Evolutionary conservation across 2,329 filamentous ascomycete species (phyloP), one percentile per base, ranked within the genome.

Genomic region (Niveomyces coronatus): DNA sequence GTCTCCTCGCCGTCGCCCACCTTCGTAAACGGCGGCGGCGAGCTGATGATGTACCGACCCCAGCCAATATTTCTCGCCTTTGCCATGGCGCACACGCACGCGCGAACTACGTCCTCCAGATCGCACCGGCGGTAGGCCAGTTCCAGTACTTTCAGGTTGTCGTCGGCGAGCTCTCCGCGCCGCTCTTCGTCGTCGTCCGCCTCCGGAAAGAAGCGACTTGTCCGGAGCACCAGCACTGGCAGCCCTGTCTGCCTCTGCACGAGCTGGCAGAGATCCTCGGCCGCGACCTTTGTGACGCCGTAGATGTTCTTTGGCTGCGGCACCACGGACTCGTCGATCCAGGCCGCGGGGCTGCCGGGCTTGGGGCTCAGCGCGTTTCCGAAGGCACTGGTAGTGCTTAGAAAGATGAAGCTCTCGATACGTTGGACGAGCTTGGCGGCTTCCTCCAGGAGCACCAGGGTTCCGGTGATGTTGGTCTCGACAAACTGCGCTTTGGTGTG

Each of bases 61-160:
- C 58, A 68, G 9, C 49, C 37, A 3, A 64, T 44, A 3, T 46
- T 43, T 2, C 29, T 35, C 1, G 59, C 62, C 28, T 45, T 54
- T 3, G 40, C 22, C 61, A 65, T 57, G 8, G 56, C 64, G 23
- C 57, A 61, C 3, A 57, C 53, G 10, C 61, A 57, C 0, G 64
- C 65, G 2, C 46, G 48, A 4, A 67, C 66, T 3, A 67, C 55
- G 32, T 69, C 65, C 18, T 56, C 54, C 2, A 69, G 52, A 40
- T 69, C 65, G 20, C 56, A 60, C 18, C 66, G 51, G 4, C 65
- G 59, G 34, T 68, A 65, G 0, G 65, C 57, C 37, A 69, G 51
- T 48, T 69, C 66, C n/a, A 66, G 49, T 6, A 68, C 60, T 45
- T 69, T 68, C 29, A 68, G 54, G 43, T 68, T 69, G n/a, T 60